phyloP scores from a whole-genome alignment of 2,329 filamentous ascomycete genomes.

The Beauveria caledonica region DNA sequence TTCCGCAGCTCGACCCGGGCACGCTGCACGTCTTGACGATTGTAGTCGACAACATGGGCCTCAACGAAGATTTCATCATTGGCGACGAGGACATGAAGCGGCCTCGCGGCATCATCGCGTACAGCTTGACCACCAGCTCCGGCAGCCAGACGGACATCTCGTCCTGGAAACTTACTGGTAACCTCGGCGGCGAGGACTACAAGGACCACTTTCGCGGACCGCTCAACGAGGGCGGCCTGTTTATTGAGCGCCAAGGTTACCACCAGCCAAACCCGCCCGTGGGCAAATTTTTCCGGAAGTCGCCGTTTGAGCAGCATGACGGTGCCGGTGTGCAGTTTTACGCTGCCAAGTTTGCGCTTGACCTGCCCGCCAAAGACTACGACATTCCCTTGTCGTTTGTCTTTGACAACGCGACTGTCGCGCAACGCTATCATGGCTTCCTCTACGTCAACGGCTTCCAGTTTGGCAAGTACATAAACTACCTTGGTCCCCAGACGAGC shows the following conservation, averaged over 20 bases:
- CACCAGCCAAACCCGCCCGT: slow-evolving; percentile 39
- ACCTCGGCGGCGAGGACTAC: slow-evolving; percentile 52
- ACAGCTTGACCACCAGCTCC: slow-evolving; percentile 34
- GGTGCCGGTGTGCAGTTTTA: slow-evolving; percentile 48
- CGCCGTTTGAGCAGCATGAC: slow-evolving; percentile 6
- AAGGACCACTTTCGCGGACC: slow-evolving; percentile 46
- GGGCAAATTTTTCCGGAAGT: slow-evolving; percentile 24
- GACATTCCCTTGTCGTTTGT: slow-evolving; percentile 49
- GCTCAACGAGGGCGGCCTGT: slow-evolving; percentile 53
- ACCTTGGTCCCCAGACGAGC: slow-evolving; percentile 58
- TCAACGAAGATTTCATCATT: slow-evolving; percentile 54
- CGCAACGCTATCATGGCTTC: slow-evolving; percentile 43
- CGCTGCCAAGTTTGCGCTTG: slow-evolving; percentile 42
- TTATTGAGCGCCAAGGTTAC: slow-evolving; percentile 47
- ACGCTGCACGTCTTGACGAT: slow-evolving; percentile 54
- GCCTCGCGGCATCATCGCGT: slow-evolving; percentile 50
- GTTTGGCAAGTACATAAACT: slow-evolving; percentile 46
- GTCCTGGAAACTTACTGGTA: slow-evolving; percentile 55
- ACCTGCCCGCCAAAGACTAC: slow-evolving; percentile 39
- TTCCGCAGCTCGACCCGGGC: slow-evolving; percentile 43
- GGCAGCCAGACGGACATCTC: slow-evolving; percentile 35
- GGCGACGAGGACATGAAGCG: slow-evolving; percentile 49
- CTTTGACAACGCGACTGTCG: slow-evolving; percentile 35
- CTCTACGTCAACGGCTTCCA: slow-evolving; percentile 66
- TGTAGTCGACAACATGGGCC: slow-evolving; percentile 60